phyloP scores from a whole-genome alignment of 257 asterid species.

The Ilex asprella region DNA sequence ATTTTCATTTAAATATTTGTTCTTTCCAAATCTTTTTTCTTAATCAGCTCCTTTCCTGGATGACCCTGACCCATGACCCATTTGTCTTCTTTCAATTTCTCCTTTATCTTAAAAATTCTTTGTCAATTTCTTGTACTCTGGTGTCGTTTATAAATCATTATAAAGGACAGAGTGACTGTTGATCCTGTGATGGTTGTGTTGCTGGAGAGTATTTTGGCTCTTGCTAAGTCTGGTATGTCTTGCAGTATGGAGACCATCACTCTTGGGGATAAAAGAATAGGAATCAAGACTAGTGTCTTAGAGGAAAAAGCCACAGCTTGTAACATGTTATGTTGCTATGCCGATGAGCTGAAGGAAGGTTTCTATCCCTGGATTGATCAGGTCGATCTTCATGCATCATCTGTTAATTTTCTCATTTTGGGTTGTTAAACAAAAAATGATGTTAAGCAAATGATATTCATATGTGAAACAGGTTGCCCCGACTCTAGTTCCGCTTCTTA shows the following conservation, averaged over 20 bases:
- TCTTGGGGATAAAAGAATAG: constrained; percentile 93
- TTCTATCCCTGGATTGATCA: constrained; percentile 99
- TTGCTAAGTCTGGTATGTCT: background rate
- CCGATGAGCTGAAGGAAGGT: constrained; percentile 97
- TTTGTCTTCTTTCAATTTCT: too few relatives aligned
- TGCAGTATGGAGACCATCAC: constrained; percentile 98
- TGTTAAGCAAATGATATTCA: background rate
- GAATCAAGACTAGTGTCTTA: constrained; percentile 89
- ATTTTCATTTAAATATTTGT: too few relatives aligned
- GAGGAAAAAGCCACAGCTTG: constrained; percentile 99
- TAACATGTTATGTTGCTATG: constrained; percentile 98
- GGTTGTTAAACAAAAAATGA: background rate
- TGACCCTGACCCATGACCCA: too few relatives aligned
- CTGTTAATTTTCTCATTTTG: background rate
- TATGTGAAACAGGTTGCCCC: constrained; percentile 73
- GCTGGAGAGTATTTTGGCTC: background rate
- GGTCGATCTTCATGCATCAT: constrained; percentile 40
- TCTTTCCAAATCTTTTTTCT: too few relatives aligned
- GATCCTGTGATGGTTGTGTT: background rate
- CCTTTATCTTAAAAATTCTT: too few relatives aligned
- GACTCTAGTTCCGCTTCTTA: constrained; percentile 80
- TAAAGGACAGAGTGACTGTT: background rate
- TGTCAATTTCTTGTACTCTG: too few relatives aligned
- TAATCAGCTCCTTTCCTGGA: too few relatives aligned
- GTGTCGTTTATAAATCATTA: too few relatives aligned